Percentiles rank a stretch among this genome's conserved stretches.
These are phyloP conservation scores for Yamadazyma sp. DNA, from an alignment of 805 yeast genomes.

Conservation along the genomic window DNA sequence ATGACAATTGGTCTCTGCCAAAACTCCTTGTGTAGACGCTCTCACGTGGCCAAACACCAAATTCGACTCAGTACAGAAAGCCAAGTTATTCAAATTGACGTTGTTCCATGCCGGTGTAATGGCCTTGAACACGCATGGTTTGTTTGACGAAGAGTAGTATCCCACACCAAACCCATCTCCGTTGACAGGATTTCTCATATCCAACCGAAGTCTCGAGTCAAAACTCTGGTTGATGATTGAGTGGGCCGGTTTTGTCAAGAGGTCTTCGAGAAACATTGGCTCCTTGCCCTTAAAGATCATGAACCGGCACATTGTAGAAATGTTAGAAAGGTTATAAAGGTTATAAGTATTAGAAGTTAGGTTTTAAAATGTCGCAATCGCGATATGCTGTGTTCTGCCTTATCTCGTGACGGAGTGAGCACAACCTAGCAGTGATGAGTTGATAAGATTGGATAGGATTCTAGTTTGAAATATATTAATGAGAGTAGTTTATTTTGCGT, in stretches of 20 bases:
- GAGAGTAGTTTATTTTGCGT: too few species aligned
- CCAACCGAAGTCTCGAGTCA: conserved; percentile 84
- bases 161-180: conserved; percentile 99
- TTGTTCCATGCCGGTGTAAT: conserved; percentile 99
- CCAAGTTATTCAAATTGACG: conserved; percentile 78
- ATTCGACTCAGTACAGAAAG: conserved; percentile 81
- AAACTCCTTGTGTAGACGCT: conserved; percentile 92
- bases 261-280: conserved; percentile 79
- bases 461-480: too few species aligned
- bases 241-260: conserved; percentile 93
- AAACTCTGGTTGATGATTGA: conserved; percentile 95
- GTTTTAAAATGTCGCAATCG: too few species aligned
- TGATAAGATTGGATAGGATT: too few species aligned
- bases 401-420: too few species aligned
- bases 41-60: conserved; percentile 93
- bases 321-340: too few species aligned
- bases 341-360: too few species aligned
- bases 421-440: too few species aligned
- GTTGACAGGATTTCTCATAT: conserved; percentile 87
- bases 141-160: conserved; percentile 60
- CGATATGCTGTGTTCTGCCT: too few species aligned
- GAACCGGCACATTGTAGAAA: conserved; percentile 92
- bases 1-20: conserved; percentile 95
- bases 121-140: conserved; percentile 92
- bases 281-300: conserved; percentile 90